Conservation (phyloP, 2,329 filamentous ascomycete genomes). For the Coniochaeta sp. region DNA sequence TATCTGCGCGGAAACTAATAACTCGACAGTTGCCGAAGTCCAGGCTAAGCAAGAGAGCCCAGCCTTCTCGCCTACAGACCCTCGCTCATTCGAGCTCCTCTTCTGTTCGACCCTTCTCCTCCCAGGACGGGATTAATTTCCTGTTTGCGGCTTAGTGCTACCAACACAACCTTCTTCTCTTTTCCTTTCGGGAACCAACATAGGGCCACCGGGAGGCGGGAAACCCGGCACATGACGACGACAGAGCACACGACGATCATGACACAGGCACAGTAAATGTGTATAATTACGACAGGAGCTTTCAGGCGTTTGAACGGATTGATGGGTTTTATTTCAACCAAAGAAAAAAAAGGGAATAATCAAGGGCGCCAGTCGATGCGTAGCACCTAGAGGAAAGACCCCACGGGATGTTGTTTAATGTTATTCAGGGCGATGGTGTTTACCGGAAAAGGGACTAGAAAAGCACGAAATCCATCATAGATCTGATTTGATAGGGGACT, state of each 20-base stretch:
- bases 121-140: constrained; percentile 7
- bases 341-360: not conserved
- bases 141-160: not conserved
- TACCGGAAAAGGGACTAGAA: not conserved
- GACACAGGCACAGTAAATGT: not conserved
- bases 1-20: not conserved
- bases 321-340: not conserved
- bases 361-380: not conserved
- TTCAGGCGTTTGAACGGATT: not conserved
- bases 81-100: constrained; percentile 37
- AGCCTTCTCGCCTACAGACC: constrained; percentile 41
- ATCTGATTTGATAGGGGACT: not conserved
- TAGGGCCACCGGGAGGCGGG: not conserved
- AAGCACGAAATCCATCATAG: constrained; percentile 1
- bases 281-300: not conserved
- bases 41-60: constrained; percentile 41
- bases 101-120: constrained; percentile 36
- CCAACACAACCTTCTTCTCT: not conserved
- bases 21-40: constrained; percentile 27
- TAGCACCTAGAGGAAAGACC: not conserved
- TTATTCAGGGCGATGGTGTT: not conserved
- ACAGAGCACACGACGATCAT: not conserved
- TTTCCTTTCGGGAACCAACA: not conserved
- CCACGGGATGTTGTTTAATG: not conserved
- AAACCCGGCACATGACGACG: not conserved